These are phyloP conservation scores for Xylariaceae sp. DNA, from an alignment of 2,329 filamentous ascomycete species.

Conservation along the genomic window DNA sequence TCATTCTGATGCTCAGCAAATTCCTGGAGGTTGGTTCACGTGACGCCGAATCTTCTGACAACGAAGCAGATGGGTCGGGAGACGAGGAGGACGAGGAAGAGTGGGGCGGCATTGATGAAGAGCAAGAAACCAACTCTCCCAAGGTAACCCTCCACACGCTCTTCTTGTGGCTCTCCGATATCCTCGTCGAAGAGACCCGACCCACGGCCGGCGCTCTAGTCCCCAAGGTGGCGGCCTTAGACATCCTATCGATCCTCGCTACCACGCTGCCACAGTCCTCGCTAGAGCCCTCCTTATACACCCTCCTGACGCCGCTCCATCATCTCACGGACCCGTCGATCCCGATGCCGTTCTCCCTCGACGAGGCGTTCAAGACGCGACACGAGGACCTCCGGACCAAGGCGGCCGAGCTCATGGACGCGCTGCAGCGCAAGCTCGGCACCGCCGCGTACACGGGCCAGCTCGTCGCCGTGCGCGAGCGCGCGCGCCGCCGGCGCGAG, in stretches of 20 bases:
- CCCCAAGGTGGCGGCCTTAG: slow-evolving; percentile 75
- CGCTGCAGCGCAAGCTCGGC: slow-evolving; percentile 83
- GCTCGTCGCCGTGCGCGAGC: slow-evolving; percentile 72
- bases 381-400: slow-evolving; percentile 73
- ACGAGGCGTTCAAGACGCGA: slow-evolving; percentile 67
- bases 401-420: slow-evolving; percentile 76
- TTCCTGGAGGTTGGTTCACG: slow-evolving; percentile 63
- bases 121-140: slow-evolving; percentile 45
- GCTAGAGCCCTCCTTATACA: slow-evolving; percentile 65
- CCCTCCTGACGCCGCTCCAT: slow-evolving; percentile 65
- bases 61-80: slow-evolving; percentile 49
- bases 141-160: slow-evolving; percentile 66
- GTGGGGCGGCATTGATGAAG: slow-evolving; percentile 38
- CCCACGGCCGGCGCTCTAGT: slow-evolving; percentile 66
- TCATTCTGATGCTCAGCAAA: slow-evolving; percentile 78
- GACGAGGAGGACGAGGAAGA: slow-evolving; percentile 45
- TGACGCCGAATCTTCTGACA: slow-evolving; percentile 42
- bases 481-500: slow-evolving; percentile 71
- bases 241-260: slow-evolving; percentile 71
- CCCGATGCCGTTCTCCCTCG: slow-evolving; percentile 69
- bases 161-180: slow-evolving; percentile 75
- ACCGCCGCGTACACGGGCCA: slow-evolving; percentile 76
- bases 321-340: slow-evolving; percentile 83
- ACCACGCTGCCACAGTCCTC: slow-evolving; percentile 60
- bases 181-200: slow-evolving; percentile 75